phyloP scores from a whole-genome alignment of 2,329 filamentous ascomycete genomes.

The Colletotrichum cuscutae region DNA sequence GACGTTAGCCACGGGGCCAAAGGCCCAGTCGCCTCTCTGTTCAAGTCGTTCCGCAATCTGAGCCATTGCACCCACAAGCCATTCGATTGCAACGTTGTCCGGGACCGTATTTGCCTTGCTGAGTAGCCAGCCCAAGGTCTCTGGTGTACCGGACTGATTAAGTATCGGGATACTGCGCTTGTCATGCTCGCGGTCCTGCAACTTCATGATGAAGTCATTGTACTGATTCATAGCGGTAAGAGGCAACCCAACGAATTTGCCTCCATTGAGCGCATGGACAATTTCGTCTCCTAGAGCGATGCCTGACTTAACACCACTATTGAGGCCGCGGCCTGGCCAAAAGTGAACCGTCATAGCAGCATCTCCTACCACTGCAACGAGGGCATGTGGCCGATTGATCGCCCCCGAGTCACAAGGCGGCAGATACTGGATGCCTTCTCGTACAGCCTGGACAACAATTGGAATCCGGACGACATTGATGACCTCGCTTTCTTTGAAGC shows the following conservation, averaged over 20 bases:
- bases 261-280: slow-evolving; percentile 44
- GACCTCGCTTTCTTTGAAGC: slow-evolving; percentile 48
- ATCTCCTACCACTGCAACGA: slow-evolving; percentile 48
- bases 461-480: slow-evolving; percentile 49
- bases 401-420: slow-evolving; percentile 40
- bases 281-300: slow-evolving; percentile 48
- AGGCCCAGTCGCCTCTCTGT: slow-evolving; percentile 43
- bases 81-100: slow-evolving; percentile 46
- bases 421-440: slow-evolving; percentile 44
- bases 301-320: slow-evolving; percentile 49
- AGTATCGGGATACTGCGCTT: slow-evolving; percentile 49
- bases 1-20: slow-evolving; percentile 42
- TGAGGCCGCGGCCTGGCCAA: slow-evolving; percentile 48
- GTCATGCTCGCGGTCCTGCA: slow-evolving; percentile 48
- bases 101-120: slow-evolving; percentile 44
- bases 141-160: slow-evolving; percentile 46
- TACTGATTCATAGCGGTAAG: slow-evolving; percentile 45
- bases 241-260: slow-evolving; percentile 44
- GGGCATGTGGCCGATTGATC: slow-evolving; percentile 42
- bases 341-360: slow-evolving; percentile 50
- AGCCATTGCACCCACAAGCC: slow-evolving; percentile 46
- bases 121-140: slow-evolving; percentile 48
- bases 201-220: slow-evolving; percentile 48
- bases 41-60: slow-evolving; percentile 47
- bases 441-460: slow-evolving; percentile 48